Evolutionary conservation across 2,329 filamentous ascomycete genomes (phyloP), one percentile per base, ranked within the genome.

Genomic region (Podosphaera leucotricha): DNA sequence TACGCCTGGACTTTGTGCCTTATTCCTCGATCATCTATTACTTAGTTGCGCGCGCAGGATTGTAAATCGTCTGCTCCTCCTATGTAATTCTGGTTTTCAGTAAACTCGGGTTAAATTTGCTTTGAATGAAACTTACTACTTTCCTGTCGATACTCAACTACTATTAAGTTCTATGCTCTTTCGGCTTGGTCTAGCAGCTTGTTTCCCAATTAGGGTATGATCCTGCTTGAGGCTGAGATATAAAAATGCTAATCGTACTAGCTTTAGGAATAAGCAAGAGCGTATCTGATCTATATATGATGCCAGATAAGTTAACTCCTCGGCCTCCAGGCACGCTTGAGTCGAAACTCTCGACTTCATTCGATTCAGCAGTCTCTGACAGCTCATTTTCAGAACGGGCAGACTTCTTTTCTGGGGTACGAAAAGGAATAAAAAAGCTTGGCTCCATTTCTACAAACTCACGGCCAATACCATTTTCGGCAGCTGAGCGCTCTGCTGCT

Each of bases 231-330:
- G 4, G 28, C 8, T 4, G 4, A 33, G 6, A 33, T 33, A 13
- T 6, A 11, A 11, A 33, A 33, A 4, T 33, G 28, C 28, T 33
- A 33, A 33, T 33, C 28, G 28, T 33, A 33, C 8, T 33, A 33
- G 28, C 28, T 33, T 11, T 33, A 33, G 8, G 6, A 33, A 33
- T 33, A 33, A 33, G 28, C 28, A 33, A 33, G 28, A 33, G 28
- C 28, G 4, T 33, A 33, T 2, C 8, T n/a, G 28, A 33, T 33
- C 28, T 33, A 52, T 43, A 50, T 44, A 53, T 46, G 46, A 58
- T 57, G 55, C 44, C 54, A 49, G 50, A 57, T 44, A 50, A 53
- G 52, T 53, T 57, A 46, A 57, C 52, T 46, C 49, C 51, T 46
- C 49, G 49, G 46, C 50, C 54, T 44, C 33, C 47, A 54, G 54